Evolutionary conservation across 148 eudicot genomes (phyloP).

Genomic region (Amaranthus cruentus): DNA sequence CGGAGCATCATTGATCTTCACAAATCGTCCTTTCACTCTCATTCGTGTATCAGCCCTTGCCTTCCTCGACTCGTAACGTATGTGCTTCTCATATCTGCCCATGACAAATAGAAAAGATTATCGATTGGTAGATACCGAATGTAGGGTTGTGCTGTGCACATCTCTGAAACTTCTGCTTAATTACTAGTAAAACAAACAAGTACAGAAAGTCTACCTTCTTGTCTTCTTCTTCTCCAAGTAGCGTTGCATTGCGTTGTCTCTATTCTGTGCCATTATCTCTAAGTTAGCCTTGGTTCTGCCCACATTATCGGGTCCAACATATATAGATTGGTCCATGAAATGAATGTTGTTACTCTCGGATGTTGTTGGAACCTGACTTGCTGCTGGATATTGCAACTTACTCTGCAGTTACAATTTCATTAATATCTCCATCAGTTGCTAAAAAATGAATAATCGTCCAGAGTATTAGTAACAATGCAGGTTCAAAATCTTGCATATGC

Average conservation of each 20-base stretch:
- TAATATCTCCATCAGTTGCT: not conserved
- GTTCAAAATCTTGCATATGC: no score
- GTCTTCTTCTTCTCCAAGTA: constrained; percentile 94
- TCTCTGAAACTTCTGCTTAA: no score
- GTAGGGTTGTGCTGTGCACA: no score
- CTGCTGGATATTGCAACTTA: constrained; percentile 35
- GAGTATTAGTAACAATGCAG: no score
- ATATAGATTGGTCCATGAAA: constrained; percentile 37
- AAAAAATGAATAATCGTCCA: no score
- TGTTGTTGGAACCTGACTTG: constrained; percentile 59
- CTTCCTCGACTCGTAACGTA: constrained; percentile 94
- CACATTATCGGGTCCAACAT: constrained; percentile 31
- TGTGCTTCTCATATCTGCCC: constrained; percentile 78
- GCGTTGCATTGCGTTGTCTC: constrained; percentile 89
- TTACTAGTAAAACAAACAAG: not conserved
- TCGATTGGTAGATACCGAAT: not conserved
- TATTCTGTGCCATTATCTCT: constrained; percentile 71
- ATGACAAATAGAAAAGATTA: not conserved
- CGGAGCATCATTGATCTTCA: constrained; percentile 61
- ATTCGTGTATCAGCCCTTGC: constrained; percentile 95
- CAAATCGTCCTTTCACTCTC: constrained; percentile 95
- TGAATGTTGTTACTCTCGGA: constrained; percentile 65
- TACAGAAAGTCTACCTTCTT: constrained; percentile 43
- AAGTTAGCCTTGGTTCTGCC: constrained; percentile 45
- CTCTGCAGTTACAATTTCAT: constrained; percentile 32